Conservation (phyloP, 2,329 filamentous ascomycete species). For the Fusarium sp. region DNA sequence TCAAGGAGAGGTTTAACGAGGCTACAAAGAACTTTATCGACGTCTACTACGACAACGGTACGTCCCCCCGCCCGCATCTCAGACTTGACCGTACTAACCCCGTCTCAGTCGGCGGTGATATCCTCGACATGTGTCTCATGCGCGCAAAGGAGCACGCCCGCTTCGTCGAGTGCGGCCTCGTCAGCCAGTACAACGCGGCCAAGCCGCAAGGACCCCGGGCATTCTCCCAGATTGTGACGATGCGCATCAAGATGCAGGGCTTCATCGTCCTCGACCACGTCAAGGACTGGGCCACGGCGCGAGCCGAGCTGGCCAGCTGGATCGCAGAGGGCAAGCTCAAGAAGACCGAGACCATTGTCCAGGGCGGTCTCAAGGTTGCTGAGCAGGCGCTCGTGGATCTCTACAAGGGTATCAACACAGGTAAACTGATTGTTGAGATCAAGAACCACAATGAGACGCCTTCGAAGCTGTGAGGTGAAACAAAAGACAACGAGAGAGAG, state of each 20-base stretch:
- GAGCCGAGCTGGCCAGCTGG: conserved; percentile 73
- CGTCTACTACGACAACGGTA: conserved; percentile 75
- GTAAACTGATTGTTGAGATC: conserved; percentile 57
- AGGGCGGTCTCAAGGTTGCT: conserved; percentile 71
- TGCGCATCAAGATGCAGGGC: conserved; percentile 71
- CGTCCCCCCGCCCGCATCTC: neutral
- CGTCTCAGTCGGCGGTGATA: conserved; percentile 68
- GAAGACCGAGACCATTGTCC: conserved; percentile 75
- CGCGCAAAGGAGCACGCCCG: conserved; percentile 70
- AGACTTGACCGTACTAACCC: conserved; percentile 7
- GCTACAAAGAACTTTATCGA: conserved; percentile 69
- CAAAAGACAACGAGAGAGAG: neutral
- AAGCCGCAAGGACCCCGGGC: conserved; percentile 65
- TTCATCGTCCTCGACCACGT: conserved; percentile 79
- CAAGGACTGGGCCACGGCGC: conserved; percentile 65
- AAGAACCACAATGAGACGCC: conserved; percentile 46
- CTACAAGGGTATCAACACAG: conserved; percentile 76
- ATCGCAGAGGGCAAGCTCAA: conserved; percentile 76
- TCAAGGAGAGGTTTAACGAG: conserved; percentile 66
- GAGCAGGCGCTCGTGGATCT: conserved; percentile 71
- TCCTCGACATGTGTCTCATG: conserved; percentile 71
- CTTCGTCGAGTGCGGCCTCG: conserved; percentile 77
- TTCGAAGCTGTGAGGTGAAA: conserved; percentile 42
- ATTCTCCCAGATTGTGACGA: conserved; percentile 62
- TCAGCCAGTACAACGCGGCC: conserved; percentile 73